A percentile compares a stretch with the other conserved stretches of the same genome.
phyloP scores from a whole-genome alignment of 2,329 filamentous ascomycete species.

The Metarhizium anisopliae region DNA sequence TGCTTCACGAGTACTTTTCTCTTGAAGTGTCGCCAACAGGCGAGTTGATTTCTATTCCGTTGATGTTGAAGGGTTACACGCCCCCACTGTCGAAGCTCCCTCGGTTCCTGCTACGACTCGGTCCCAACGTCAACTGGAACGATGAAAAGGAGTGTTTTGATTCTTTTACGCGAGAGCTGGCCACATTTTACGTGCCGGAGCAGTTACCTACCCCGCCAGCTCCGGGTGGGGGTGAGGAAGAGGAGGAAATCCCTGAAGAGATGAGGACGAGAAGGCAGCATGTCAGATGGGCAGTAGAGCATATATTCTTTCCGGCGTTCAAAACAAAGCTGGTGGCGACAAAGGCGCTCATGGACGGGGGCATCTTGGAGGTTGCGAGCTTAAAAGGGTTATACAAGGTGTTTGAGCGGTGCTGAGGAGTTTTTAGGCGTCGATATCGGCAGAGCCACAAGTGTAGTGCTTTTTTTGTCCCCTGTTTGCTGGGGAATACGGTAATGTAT shows the following conservation, averaged over 20 bases:
- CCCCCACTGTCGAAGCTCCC: conserved; percentile 82
- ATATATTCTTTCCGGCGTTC: conserved; percentile 84
- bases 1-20: conserved; percentile 90
- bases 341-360: conserved; percentile 61
- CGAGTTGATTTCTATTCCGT: conserved; percentile 67
- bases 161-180: conserved; percentile 76
- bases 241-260: conserved; percentile 34
- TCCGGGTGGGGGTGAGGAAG: conserved; percentile 22
- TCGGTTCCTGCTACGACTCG: conserved; percentile 76
- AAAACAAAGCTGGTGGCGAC: conserved; percentile 78
- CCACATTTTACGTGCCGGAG: conserved; percentile 85
- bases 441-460: not conserved
- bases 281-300: conserved; percentile 68
- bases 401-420: conserved; percentile 76
- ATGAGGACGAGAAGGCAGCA: conserved; percentile 55
- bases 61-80: conserved; percentile 82
- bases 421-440: not conserved
- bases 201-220: conserved; percentile 51
- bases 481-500: not conserved
- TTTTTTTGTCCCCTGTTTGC: too few species aligned
- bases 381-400: conserved; percentile 88
- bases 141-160: conserved; percentile 81
- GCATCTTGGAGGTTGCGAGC: conserved; percentile 79
- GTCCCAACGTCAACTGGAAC: conserved; percentile 80
- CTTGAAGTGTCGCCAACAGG: conserved; percentile 73